Evolutionary conservation across 495 filamentous ascomycete genomes (phyloP), one percentile per base, ranked within the genome.

Genomic region (Zalerion maritima): DNA sequence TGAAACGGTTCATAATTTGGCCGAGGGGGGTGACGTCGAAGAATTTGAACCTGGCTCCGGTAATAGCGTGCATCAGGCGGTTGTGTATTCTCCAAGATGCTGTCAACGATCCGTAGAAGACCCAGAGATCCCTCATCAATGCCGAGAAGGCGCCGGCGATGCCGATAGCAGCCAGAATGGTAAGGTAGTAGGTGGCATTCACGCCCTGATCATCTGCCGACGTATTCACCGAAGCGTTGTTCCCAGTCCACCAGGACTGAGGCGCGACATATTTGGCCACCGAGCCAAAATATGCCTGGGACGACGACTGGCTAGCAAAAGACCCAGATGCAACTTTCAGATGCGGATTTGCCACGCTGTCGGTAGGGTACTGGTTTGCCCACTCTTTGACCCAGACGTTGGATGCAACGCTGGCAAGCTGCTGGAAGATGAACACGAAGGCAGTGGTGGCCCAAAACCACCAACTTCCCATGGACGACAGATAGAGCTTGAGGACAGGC

Each of bases 1-100:
- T 94, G 54, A 99, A 99, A 21, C 91, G 68, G 51, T 99, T 99
- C 80, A 96, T 96, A 38, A 99, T 66, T 52, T 94, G 89, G 8
- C 91, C 91, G 0, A 94, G 69, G 4, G 91, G 91, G 2, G 91
- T 99, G 2, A 83, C 82, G 49, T 99, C 91, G 47, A 99, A 99
- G 62, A 99, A 99, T 38, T 80, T 80, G 58, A 96, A 92, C 45
- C 81, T 83, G 10, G 91, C 91, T 29, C 85, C 75, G 32, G 81
- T 77, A 16, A 99, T 69, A 3, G 80, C 58, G 14, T 71, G 63
- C 52, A 96, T 74, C 25, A 99, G 67, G 15, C 70, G 65, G 32
- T 71, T 61, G 48, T 99, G 91, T 8, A 99, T 71, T 42, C 71
- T 74, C 62, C 71, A 77, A 6, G 89, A 94, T 5, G 91, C 91